These are phyloP conservation scores for Moniliophthora roreri DNA, from an alignment of 1,284 basidiomycete genomes.

Conservation along the genomic window DNA sequence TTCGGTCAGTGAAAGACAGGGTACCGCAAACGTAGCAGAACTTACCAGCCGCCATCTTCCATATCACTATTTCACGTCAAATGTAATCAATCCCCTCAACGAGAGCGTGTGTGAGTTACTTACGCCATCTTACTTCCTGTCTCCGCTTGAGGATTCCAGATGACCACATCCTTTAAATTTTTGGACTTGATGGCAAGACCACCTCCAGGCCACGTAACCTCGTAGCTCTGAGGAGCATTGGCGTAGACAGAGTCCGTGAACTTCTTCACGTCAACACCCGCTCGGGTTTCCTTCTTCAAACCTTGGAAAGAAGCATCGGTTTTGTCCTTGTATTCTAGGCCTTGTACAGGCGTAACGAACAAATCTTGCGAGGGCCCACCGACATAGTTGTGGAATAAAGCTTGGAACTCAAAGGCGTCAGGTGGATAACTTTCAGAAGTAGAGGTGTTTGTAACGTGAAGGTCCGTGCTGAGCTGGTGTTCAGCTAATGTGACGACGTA, in stretches of 20 bases:
- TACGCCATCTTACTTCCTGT: conserved; percentile 63
- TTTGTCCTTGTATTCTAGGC: conserved; percentile 76
- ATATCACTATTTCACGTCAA: conserved; percentile 61
- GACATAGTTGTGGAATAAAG: conserved; percentile 85
- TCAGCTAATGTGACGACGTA: conserved; percentile 80
- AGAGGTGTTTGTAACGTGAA: conserved; percentile 76
- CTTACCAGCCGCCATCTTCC: conserved; percentile 84
- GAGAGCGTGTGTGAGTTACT: no score
- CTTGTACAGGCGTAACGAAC: conserved; percentile 59
- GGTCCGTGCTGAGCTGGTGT: conserved; percentile 74
- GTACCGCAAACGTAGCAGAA: conserved; percentile 15
- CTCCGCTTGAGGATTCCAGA: conserved; percentile 84
- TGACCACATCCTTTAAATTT: conserved; percentile 74
- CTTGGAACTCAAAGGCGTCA: conserved; percentile 75
- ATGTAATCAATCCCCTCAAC: no score
- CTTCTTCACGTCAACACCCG: conserved; percentile 58
- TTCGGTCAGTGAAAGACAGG: conserved; percentile 6
- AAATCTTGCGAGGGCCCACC: conserved; percentile 62
- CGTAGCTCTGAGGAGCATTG: conserved; percentile 54
- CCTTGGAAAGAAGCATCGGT: conserved; percentile 57
- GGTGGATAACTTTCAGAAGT: conserved; percentile 31
- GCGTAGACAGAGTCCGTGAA: conserved; percentile 79
- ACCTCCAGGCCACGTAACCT: conserved; percentile 59
- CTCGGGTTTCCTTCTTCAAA: conserved; percentile 62
- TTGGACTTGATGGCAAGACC: conserved; percentile 56